Evolutionary conservation across 2,329 filamentous ascomycete species (phyloP).

Genomic region (Metarhizium brunneum): DNA sequence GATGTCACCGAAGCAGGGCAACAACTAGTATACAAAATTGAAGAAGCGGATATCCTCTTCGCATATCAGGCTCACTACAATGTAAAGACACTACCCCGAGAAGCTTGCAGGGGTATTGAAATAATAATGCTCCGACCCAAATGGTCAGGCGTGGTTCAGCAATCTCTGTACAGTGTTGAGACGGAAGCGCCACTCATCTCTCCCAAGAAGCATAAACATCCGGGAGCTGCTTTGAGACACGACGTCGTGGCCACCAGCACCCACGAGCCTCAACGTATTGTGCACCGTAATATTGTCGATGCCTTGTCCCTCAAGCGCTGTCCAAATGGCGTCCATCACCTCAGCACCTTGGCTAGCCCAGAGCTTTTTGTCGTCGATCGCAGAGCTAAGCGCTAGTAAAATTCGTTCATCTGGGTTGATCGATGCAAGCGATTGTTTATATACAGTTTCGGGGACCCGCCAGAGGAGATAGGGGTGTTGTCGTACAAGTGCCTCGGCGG

Average conservation of each 20-base stretch:
- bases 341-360: constrained; percentile 9
- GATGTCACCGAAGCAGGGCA: background rate
- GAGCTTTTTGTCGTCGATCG: constrained; percentile 9
- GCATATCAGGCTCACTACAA: background rate
- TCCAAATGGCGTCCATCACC: constrained; percentile 11
- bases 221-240: constrained; percentile 18
- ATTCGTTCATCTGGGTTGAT: constrained; percentile 11
- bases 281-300: constrained; percentile 15
- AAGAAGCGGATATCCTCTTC: background rate
- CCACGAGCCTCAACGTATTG: constrained; percentile 20
- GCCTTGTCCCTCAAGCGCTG: constrained; percentile 7
- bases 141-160: background rate
- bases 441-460: constrained; percentile 21
- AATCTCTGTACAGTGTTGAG: constrained; percentile 14
- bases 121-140: background rate
- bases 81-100: too few relatives aligned
- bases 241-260: constrained; percentile 20
- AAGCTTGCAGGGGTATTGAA: background rate
- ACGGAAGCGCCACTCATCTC: constrained; percentile 24
- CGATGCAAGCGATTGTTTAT: constrained; percentile 16
- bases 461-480: constrained; percentile 29
- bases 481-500: constrained; percentile 12
- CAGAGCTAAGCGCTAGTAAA: constrained; percentile 15
- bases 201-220: constrained; percentile 25
- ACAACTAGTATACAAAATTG: background rate